phyloP scores from a whole-genome alignment of 2,329 filamentous ascomycete species.

The Emmonsia crescens region DNA sequence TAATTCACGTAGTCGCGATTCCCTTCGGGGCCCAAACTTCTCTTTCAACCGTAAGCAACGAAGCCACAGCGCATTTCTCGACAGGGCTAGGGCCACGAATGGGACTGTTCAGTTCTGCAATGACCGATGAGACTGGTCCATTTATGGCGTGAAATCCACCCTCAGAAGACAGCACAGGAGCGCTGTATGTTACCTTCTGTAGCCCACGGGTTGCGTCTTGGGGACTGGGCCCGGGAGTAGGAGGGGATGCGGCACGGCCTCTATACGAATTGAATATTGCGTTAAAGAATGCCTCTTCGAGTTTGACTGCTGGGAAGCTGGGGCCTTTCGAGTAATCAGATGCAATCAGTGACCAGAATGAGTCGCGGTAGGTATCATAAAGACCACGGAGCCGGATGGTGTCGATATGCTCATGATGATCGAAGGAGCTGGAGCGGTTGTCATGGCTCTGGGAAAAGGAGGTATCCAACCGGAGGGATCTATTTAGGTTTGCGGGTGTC shows the following conservation, averaged over 20 bases:
- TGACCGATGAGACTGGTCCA: neutral
- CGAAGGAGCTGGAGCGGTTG: neutral
- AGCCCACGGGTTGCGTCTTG: conserved; percentile 9
- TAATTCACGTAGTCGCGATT: neutral
- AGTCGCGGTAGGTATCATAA: conserved; percentile 57
- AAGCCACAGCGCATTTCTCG: conserved; percentile 18
- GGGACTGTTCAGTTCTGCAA: conserved; percentile 2
- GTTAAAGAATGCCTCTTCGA: conserved; percentile 18
- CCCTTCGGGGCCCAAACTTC: conserved; percentile 12
- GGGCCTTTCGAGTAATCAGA: conserved; percentile 47
- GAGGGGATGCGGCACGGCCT: conserved; percentile 12
- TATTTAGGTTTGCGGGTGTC: conserved; percentile 9
- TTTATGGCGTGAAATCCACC: conserved; percentile 15
- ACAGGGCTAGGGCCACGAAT: conserved; percentile 9
- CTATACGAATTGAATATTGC: conserved; percentile 5
- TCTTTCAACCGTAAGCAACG: conserved; percentile 15
- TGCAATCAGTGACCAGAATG: conserved; percentile 64
- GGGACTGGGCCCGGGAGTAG: conserved; percentile 16
- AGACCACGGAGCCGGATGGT: conserved; percentile 56
- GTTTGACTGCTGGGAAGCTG: conserved; percentile 11
- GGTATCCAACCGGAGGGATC: conserved; percentile 49
- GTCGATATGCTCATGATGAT: conserved; percentile 38
- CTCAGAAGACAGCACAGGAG: neutral
- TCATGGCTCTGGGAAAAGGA: conserved; percentile 15
- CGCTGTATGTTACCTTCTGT: conserved; percentile 5